A percentile compares a stretch with the other conserved stretches of the same genome.
Evolutionary conservation across 345 rosid genomes (phyloP).

Genomic region (Aegle marmelos): DNA sequence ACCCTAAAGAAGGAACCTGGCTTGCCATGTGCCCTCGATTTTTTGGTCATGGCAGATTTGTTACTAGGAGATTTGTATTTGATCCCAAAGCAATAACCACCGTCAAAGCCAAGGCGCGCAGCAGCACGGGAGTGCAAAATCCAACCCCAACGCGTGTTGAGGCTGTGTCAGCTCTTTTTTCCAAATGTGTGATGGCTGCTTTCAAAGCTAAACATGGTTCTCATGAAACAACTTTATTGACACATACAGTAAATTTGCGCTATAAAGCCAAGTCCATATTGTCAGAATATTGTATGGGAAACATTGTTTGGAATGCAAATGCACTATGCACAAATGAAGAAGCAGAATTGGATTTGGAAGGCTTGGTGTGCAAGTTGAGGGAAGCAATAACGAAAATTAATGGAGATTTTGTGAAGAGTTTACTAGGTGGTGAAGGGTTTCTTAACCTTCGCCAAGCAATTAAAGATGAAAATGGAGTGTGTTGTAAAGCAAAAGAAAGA

Average conservation of each 20-base stretch:
- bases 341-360: not conserved
- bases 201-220: constrained; percentile 20
- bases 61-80: constrained; percentile 42
- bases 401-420: constrained; percentile 17
- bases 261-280: constrained; percentile 20
- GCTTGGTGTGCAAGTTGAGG: constrained; percentile 8
- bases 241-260: constrained; percentile 35
- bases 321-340: constrained; percentile 10
- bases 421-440: constrained; percentile 15
- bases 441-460: not conserved
- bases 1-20: not conserved
- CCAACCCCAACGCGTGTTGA: constrained; percentile 51
- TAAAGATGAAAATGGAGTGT: constrained; percentile 2
- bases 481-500: constrained; percentile 3
- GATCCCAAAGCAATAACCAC: constrained; percentile 30
- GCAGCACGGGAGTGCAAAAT: constrained; percentile 30
- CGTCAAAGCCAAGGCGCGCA: constrained; percentile 31
- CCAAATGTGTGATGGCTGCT: constrained; percentile 34
- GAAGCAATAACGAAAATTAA: constrained; percentile 8
- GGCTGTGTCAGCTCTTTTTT: constrained; percentile 49
- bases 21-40: not conserved
- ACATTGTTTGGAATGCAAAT: constrained; percentile 32
- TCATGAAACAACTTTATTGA: constrained; percentile 31
- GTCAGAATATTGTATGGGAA: constrained; percentile 41
- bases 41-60: constrained; percentile 8